Evolutionary conservation across 1,284 basidiomycete species (phyloP), one percentile per base, ranked within the genome.

Genomic region (Malassezia psittaci): DNA sequence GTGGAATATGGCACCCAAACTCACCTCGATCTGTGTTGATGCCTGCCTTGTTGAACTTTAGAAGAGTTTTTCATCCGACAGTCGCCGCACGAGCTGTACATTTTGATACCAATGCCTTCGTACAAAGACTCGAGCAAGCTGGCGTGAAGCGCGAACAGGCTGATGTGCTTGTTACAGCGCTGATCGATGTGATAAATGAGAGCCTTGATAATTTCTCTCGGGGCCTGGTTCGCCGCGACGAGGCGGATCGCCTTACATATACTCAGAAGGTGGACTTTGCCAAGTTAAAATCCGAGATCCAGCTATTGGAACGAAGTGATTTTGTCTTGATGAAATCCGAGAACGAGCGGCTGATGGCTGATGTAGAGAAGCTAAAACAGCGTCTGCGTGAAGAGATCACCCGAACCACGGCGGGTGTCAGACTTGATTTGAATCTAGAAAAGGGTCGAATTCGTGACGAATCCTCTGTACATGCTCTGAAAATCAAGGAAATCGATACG

Each of bases 401-500:
- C 3, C 81, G 87, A 24, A 96, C 91, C 5, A 90, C 96, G 74
- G 88, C 87, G 3, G 91, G 91, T 29, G 94, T 99, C 2, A 80
- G 93, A 44, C 77, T 99, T 24, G 94, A 99, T 76, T 77, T 99
- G 58, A 98, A 98, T 77, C 79, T 98, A 19, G 93, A 98, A 78
- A 98, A 98, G 77, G 91, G 89, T 4, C 81, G 93, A 39, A 89
- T 96, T 79, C 79, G 94, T 41, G 91, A 98, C 71, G 91, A 98
- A 78, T 85, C 84, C 58, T 86, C 85, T 55, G 84, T 86, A 43
- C 90, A 96, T 69, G 91, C 94, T 68, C 79, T 94, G 60, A 96
- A 96, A 82, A 89, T 98, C 75, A 91, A 91, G 76, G 94, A 99
- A 76, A 90, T 96, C 12, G 93, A 98, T 69, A 96, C 93, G 2